These are phyloP conservation scores for Kregervanrija pseudodelftensis DNA, from an alignment of 805 yeast species.

Conservation along the genomic window DNA sequence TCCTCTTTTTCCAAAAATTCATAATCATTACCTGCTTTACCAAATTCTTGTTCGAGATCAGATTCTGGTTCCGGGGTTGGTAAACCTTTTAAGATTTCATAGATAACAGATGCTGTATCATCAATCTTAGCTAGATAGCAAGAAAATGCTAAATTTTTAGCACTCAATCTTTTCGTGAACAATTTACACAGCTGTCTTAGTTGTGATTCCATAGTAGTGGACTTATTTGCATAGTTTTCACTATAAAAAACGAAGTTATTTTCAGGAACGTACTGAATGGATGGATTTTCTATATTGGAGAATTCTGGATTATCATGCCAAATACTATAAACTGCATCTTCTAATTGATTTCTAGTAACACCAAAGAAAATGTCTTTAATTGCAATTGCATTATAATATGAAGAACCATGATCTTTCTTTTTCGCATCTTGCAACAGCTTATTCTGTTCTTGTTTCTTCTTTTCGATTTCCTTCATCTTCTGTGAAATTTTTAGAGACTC, in stretches of 20 bases:
- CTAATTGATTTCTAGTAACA: constrained; percentile 39
- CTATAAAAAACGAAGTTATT: constrained; percentile 36
- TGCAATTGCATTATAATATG: constrained; percentile 44
- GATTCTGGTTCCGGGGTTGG: too few species aligned
- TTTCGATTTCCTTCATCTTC: constrained; percentile 23
- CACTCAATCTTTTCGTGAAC: constrained; percentile 29
- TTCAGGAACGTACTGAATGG: constrained; percentile 35
- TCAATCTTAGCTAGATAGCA: constrained; percentile 41
- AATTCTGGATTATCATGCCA: constrained; percentile 2
- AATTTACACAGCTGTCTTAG: constrained; percentile 33
- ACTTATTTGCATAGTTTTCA: constrained; percentile 16
- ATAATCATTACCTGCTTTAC: too few species aligned
- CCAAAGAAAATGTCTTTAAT: constrained; percentile 50
- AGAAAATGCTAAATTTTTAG: constrained; percentile 40
- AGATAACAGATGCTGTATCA: neutral
- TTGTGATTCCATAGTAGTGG: constrained; percentile 27
- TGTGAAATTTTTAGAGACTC: constrained; percentile 34
- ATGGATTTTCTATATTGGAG: constrained; percentile 14
- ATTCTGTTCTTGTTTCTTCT: constrained; percentile 22
- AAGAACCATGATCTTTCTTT: constrained; percentile 12
- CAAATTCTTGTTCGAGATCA: too few species aligned
- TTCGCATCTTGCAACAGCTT: constrained; percentile 19
- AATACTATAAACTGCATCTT: constrained; percentile 22
- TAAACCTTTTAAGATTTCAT: too few species aligned
- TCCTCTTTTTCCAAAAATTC: too few species aligned